A percentile compares a stretch with the other conserved stretches of the same genome.
phyloP scores from a whole-genome alignment of 176 grass and related monocot genomes.

The Luzula sylvatica region DNA sequence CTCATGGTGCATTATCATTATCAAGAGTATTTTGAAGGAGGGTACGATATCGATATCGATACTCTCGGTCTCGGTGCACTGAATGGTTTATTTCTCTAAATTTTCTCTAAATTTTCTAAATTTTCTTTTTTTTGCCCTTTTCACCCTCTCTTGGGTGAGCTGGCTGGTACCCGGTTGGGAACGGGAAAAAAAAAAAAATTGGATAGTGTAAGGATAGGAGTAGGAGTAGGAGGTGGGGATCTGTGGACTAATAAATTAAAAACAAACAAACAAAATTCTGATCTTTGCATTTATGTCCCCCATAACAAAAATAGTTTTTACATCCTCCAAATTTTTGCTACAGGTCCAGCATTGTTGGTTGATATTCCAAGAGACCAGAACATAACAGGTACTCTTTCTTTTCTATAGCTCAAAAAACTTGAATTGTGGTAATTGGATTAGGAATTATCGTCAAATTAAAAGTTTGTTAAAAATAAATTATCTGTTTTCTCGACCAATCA shows the following conservation, averaged over 20 bases:
- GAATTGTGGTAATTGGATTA: background rate
- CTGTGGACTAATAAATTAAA: too few relatives aligned
- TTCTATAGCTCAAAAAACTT: background rate
- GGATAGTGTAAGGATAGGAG: background rate
- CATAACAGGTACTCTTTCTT: slow-evolving; percentile 57
- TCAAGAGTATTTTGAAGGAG: slow-evolving; percentile 41
- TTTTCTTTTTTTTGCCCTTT: background rate
- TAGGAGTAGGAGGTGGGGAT: too few relatives aligned
- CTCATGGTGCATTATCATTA: slow-evolving; percentile 38
- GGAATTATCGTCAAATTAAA: background rate
- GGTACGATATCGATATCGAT: slow-evolving; percentile 68
- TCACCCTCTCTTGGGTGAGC: too few relatives aligned
- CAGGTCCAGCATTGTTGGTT: slow-evolving; percentile 79
- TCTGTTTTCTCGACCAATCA: background rate
- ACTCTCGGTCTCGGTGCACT: slow-evolving; percentile 68
- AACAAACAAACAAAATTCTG: too few relatives aligned
- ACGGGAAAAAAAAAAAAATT: background rate
- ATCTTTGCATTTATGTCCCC: background rate
- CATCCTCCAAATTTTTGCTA: slow-evolving; percentile 3
- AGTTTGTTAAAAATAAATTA: background rate
- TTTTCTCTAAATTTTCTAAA: background rate
- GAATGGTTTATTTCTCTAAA: slow-evolving; percentile 32
- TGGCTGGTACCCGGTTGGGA: background rate
- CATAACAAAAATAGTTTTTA: background rate
- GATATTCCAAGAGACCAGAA: slow-evolving; percentile 82